Percentiles rank a stretch among this genome's conserved stretches.
These are phyloP conservation scores for Leishmania tarentolae DNA, from an alignment of 208 protist species.

Conservation along the genomic window DNA sequence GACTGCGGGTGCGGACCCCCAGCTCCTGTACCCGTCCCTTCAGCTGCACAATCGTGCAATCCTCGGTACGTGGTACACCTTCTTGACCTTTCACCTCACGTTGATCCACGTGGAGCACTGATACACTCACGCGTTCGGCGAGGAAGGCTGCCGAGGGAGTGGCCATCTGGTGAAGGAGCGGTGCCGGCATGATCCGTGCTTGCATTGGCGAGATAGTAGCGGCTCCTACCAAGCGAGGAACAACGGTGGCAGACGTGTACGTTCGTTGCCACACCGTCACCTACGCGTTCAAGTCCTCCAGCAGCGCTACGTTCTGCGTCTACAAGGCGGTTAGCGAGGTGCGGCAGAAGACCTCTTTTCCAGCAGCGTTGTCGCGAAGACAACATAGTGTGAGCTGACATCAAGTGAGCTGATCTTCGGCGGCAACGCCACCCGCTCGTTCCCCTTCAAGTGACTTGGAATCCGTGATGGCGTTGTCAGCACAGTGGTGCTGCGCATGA, in stretches of 20 bases:
- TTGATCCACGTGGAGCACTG: neutral
- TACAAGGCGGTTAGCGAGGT: conserved; percentile 18
- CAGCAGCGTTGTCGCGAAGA: conserved; percentile 5
- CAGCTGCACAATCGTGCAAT: conserved; percentile 6
- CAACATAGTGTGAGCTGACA: conserved; percentile 7
- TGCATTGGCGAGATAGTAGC: neutral
- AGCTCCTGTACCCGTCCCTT: conserved; percentile 14
- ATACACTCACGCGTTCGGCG: neutral
- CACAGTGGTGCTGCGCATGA: neutral
- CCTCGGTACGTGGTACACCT: neutral
- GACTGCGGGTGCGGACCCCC: neutral
- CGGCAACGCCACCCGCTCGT: neutral
- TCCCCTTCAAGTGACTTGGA: neutral
- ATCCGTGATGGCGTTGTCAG: neutral
- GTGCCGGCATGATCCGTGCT: neutral
- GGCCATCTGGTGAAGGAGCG: neutral
- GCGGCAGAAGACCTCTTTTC: conserved; percentile 5
- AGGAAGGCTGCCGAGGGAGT: neutral
- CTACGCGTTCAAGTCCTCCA: conserved; percentile 22
- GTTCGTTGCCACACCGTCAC: conserved; percentile 4
- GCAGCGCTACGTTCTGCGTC: conserved; percentile 30
- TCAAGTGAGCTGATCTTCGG: conserved; percentile 25
- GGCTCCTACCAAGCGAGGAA: neutral
- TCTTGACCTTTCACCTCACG: neutral
- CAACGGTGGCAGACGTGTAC: neutral